Percentiles rank a stretch among this genome's conserved stretches.
Evolutionary conservation across 2,329 filamentous ascomycete genomes (phyloP).

Genomic region (Plenodomus tracheiphilus): DNA sequence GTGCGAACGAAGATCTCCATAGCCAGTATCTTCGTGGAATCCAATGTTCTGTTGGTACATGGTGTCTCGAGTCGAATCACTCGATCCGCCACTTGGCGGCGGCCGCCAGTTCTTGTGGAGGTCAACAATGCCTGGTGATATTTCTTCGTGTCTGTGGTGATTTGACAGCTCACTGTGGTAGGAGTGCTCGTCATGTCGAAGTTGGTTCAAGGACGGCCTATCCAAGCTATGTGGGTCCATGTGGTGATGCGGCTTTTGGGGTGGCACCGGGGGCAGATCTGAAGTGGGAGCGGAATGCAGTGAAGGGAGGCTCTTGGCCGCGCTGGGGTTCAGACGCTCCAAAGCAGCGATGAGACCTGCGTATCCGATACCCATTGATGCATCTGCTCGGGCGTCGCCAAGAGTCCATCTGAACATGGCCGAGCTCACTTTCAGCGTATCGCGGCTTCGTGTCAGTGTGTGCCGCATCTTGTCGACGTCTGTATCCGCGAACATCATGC

Average conservation of each 20-base stretch:
- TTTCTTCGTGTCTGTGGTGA: slow-evolving; percentile 23
- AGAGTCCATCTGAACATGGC: slow-evolving; percentile 69
- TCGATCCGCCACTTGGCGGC: slow-evolving; percentile 34
- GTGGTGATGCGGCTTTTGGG: slow-evolving; percentile 14
- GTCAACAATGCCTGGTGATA: slow-evolving; percentile 24
- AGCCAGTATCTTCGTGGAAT: slow-evolving; percentile 26
- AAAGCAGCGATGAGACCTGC: slow-evolving; percentile 68
- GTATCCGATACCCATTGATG: slow-evolving; percentile 67
- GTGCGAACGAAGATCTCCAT: slow-evolving; percentile 26
- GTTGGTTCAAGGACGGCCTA: slow-evolving; percentile 22
- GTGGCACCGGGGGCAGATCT: slow-evolving; percentile 33
- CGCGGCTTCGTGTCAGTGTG: slow-evolving; percentile 61
- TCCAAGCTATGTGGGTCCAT: slow-evolving; percentile 9
- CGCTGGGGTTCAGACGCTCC: slow-evolving; percentile 52
- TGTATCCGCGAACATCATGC: slow-evolving; percentile 57
- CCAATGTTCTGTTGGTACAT: slow-evolving; percentile 24
- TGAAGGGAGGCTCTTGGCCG: slow-evolving; percentile 23
- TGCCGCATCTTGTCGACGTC: slow-evolving; percentile 64
- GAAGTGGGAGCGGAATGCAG: slow-evolving; percentile 38
- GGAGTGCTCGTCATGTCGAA: slow-evolving; percentile 16
- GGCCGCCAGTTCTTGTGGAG: slow-evolving; percentile 34
- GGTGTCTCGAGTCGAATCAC: slow-evolving; percentile 32
- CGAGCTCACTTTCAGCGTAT: slow-evolving; percentile 66
- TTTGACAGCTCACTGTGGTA: slow-evolving; percentile 14
- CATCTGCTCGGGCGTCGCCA: slow-evolving; percentile 60